These are phyloP conservation scores for Collariella sp. DNA, from an alignment of 495 filamentous ascomycete genomes.

Conservation along the genomic window DNA sequence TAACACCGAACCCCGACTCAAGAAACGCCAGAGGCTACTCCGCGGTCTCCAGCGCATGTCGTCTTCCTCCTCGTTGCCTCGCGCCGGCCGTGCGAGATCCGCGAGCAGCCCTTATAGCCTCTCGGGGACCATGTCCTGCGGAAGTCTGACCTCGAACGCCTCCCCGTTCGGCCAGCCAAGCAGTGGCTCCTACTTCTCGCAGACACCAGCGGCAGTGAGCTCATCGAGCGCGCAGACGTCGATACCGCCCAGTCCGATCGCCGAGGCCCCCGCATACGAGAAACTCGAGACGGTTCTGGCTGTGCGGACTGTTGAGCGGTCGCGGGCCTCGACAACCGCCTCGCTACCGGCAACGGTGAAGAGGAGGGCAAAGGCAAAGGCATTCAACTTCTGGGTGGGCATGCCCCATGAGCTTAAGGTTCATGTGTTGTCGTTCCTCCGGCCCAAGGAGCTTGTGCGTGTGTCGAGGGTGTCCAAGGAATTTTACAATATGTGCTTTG, in stretches of 20 bases:
- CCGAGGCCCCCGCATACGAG: slow-evolving; percentile 29
- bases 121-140: slow-evolving; percentile 62
- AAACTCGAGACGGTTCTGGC: slow-evolving; percentile 29
- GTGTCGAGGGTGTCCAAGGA: slow-evolving; percentile 68
- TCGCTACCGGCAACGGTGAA: slow-evolving; percentile 58
- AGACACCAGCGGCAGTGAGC: slow-evolving; percentile 46
- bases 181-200: slow-evolving; percentile 52
- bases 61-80: slow-evolving; percentile 69
- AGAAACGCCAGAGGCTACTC: slow-evolving; percentile 63
- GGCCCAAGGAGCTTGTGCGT: slow-evolving; percentile 74
- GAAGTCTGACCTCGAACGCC: slow-evolving; percentile 60
- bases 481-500: slow-evolving; percentile 83
- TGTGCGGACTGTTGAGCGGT: slow-evolving; percentile 26
- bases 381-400: slow-evolving; percentile 67
- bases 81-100: slow-evolving; percentile 54
- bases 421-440: slow-evolving; percentile 64
- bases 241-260: slow-evolving; percentile 41
- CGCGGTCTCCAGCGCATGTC: slow-evolving; percentile 80
- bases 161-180: slow-evolving; percentile 43
- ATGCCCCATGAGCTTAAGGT: slow-evolving; percentile 80
- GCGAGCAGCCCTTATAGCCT: slow-evolving; percentile 55
- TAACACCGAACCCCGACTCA: slow-evolving; percentile 43
- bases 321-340: slow-evolving; percentile 40
- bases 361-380: slow-evolving; percentile 33
- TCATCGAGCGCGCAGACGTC: slow-evolving; percentile 57